Percentiles rank a stretch among this genome's conserved stretches.
phyloP scores from a whole-genome alignment of 2,329 filamentous ascomycete species.

The Ascochyta fabae region DNA sequence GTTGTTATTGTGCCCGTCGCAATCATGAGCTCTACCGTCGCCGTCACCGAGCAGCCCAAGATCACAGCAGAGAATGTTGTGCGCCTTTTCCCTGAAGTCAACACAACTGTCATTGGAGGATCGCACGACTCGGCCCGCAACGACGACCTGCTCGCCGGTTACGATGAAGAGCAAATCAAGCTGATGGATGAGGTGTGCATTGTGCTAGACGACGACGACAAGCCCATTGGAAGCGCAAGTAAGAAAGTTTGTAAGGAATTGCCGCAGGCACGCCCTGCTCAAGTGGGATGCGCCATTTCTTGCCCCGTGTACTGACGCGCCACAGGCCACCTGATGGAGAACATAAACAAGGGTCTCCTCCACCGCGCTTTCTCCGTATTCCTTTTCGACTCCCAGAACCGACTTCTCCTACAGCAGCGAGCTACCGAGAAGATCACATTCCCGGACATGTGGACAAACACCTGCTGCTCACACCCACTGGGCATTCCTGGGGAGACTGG shows the following conservation, averaged over 20 bases:
- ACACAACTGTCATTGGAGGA: constrained; percentile 65
- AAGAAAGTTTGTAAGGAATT: constrained; percentile 87
- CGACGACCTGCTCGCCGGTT: constrained; percentile 79
- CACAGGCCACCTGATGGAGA: constrained; percentile 94
- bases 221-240: constrained; percentile 92
- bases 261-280: constrained; percentile 7
- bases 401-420: constrained; percentile 92
- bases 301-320: constrained; percentile 17
- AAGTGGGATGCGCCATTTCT: constrained; percentile 17
- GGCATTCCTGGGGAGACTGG: constrained; percentile 92
- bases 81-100: constrained; percentile 85
- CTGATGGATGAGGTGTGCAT: constrained; percentile 99
- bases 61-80: constrained; percentile 89
- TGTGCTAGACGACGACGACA: constrained; percentile 89
- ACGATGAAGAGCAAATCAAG: constrained; percentile 96
- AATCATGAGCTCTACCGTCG: constrained; percentile 44
- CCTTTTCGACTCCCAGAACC: constrained; percentile 93
- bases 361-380: constrained; percentile 98
- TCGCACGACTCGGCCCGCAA: constrained; percentile 64
- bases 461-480: constrained; percentile 96
- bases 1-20: constrained; percentile 7
- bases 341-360: constrained; percentile 93
- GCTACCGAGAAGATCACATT: constrained; percentile 98
- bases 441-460: constrained; percentile 99
- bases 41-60: constrained; percentile 56